A percentile compares a stretch with the other conserved stretches of the same genome.
Conservation (phyloP, 768 basidiomycete genomes). For the Melanogaster broomeanus region DNA sequence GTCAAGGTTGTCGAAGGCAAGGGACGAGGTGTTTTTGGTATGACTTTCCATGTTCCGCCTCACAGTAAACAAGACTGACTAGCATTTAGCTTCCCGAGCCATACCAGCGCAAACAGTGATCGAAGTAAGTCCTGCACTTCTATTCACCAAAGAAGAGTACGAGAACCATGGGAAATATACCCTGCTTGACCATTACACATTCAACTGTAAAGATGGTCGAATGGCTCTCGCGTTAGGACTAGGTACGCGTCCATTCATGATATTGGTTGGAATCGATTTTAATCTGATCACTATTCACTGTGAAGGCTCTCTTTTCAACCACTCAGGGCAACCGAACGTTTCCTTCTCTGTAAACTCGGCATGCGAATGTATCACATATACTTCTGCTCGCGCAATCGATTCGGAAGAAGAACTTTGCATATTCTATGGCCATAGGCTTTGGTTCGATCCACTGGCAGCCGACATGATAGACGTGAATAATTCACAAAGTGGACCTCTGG, state of each 20-base stretch:
- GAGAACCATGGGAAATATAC: constrained; percentile 61
- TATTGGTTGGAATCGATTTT: too few species aligned
- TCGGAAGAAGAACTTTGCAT: constrained; percentile 78
- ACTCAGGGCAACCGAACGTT: constrained; percentile 69
- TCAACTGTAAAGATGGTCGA: constrained; percentile 69
- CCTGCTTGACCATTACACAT: constrained; percentile 72
- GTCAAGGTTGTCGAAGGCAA: constrained; percentile 48
- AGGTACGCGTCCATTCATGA: constrained; percentile 47
- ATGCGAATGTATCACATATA: constrained; percentile 64
- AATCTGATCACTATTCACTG: background rate
- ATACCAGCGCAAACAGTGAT: constrained; percentile 60
- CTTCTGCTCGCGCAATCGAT: constrained; percentile 51
- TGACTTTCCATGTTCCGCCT: constrained; percentile 7
- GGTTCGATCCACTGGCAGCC: constrained; percentile 62
- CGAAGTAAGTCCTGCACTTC: constrained; percentile 84
- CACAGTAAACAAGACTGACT: constrained; percentile 32
- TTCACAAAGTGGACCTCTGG: background rate
- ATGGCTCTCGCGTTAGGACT: constrained; percentile 82
- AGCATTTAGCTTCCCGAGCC: constrained; percentile 16
- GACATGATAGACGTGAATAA: constrained; percentile 12
- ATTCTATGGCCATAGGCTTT: constrained; percentile 69
- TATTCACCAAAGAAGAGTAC: constrained; percentile 74
- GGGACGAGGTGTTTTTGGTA: constrained; percentile 69
- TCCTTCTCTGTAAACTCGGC: constrained; percentile 56
- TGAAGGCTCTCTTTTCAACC: constrained; percentile 84